Percentiles rank a stretch among this genome's conserved stretches.
Conservation (phyloP, 2,329 filamentous ascomycete species). For the Sclerotinia sclerotiorum region DNA sequence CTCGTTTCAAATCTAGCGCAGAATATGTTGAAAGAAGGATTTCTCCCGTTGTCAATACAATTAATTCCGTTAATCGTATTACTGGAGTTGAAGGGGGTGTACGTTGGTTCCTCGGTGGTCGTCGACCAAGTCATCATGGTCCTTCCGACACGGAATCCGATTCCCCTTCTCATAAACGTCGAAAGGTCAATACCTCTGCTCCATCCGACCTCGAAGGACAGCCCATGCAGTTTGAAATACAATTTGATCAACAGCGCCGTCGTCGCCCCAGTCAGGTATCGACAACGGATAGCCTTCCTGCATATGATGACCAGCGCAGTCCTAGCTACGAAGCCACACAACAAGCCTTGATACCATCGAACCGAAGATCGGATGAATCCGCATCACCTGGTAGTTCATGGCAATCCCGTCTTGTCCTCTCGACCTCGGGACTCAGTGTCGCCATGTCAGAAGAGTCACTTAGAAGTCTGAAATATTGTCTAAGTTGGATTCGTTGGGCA, state of each 20-base stretch:
- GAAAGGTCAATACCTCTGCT: constrained; percentile 52
- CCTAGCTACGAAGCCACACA: constrained; percentile 69
- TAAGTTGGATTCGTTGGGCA: constrained; percentile 76
- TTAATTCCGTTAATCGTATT: constrained; percentile 76
- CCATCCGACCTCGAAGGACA: constrained; percentile 38
- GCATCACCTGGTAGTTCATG: constrained; percentile 49
- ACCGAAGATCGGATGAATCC: constrained; percentile 34
- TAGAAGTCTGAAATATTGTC: constrained; percentile 78
- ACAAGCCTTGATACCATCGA: constrained; percentile 41
- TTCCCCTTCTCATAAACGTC: constrained; percentile 55
- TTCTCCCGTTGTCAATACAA: constrained; percentile 81
- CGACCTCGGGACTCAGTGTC: constrained; percentile 85
- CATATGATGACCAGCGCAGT: constrained; percentile 77
- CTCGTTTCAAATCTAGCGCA: constrained; percentile 82
- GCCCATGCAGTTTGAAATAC: constrained; percentile 31
- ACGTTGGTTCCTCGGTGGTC: constrained; percentile 73
- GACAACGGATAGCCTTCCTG: constrained; percentile 73
- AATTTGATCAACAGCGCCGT: constrained; percentile 38
- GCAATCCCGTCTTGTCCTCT: constrained; percentile 83
- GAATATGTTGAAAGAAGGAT: constrained; percentile 89
- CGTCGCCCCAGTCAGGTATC: constrained; percentile 37
- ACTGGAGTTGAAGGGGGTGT: constrained; percentile 88
- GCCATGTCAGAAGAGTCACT: constrained; percentile 90
- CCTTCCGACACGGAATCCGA: constrained; percentile 49
- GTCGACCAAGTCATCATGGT: constrained; percentile 39